A percentile compares a stretch with the other conserved stretches of the same genome.
Evolutionary conservation across 2,329 filamentous ascomycete species (phyloP).

Genomic region (Paraphoma chrysanthemicola): DNA sequence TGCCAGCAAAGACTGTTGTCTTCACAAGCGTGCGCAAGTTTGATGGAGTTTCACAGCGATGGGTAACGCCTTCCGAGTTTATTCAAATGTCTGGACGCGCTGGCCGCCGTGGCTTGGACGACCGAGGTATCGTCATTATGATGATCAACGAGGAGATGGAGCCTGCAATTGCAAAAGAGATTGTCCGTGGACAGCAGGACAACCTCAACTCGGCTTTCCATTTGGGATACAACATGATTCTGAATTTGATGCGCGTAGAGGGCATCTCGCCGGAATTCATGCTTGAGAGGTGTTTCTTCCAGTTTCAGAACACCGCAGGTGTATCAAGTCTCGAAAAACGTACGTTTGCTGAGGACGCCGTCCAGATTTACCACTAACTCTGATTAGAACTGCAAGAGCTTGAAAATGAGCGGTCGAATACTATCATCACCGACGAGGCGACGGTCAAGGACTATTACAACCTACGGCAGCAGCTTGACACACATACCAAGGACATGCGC

Average conservation of each 20-base stretch:
- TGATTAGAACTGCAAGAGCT: conserved; percentile 74
- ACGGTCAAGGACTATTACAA: conserved; percentile 95
- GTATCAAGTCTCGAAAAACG: conserved; percentile 81
- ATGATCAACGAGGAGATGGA: conserved; percentile 99
- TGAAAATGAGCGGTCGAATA: conserved; percentile 74
- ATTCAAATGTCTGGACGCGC: conserved; percentile 99
- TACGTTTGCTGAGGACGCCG: conserved; percentile 27
- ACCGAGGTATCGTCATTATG: conserved; percentile 98
- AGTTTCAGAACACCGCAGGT: conserved; percentile 94
- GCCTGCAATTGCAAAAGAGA: conserved; percentile 88
- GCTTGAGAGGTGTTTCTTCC: conserved; percentile 97
- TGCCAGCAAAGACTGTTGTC: conserved; percentile 99
- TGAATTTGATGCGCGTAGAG: conserved; percentile 96
- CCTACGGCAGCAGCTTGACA: conserved; percentile 81
- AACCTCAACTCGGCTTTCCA: conserved; percentile 98
- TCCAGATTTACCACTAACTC: not conserved
- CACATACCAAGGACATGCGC: conserved; percentile 87
- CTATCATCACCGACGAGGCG: conserved; percentile 83
- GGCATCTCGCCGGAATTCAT: conserved; percentile 99
- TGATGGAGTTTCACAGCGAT: conserved; percentile 80
- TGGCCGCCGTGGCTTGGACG: conserved; percentile 94
- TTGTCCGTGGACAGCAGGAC: conserved; percentile 96
- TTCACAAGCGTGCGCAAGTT: conserved; percentile 97
- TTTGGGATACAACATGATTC: conserved; percentile 98
- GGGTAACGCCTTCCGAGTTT: conserved; percentile 93